Conservation (phyloP, 1,284 basidiomycete species). For the Malassezia dermatis region DNA sequence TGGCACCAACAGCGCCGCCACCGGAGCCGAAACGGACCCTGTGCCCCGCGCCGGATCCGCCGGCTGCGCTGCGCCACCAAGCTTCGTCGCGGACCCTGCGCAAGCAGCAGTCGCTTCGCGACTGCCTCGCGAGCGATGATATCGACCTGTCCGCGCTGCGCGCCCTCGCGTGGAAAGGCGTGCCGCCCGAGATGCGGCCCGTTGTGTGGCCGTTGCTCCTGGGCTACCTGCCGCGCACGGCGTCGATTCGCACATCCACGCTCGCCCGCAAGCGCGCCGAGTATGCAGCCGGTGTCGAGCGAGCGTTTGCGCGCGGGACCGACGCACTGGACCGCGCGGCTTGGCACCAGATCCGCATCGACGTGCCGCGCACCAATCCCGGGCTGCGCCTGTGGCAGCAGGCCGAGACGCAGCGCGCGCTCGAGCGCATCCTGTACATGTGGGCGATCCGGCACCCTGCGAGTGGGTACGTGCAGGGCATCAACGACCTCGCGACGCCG, state of each 20-base stretch:
- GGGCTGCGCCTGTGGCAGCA: conserved; percentile 45
- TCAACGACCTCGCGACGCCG: conserved; percentile 47
- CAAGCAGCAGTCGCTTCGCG: conserved; percentile 27
- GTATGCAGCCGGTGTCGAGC: conserved; percentile 75
- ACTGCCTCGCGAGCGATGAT: conserved; percentile 33
- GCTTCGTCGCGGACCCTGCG: conserved; percentile 24
- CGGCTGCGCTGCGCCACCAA: conserved; percentile 14
- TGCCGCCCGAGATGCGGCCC: conserved; percentile 75
- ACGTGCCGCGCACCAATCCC: conserved; percentile 46
- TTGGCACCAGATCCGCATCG: conserved; percentile 47
- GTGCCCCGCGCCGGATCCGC: conserved; percentile 1
- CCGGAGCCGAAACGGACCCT: conserved; percentile 12
- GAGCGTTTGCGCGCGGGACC: conserved; percentile 69
- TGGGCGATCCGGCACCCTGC: conserved; percentile 47
- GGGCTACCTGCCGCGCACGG: conserved; percentile 71
- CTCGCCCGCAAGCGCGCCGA: conserved; percentile 81
- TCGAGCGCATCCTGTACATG: conserved; percentile 46
- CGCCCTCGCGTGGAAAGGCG: conserved; percentile 88
- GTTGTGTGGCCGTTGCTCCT: conserved; percentile 89
- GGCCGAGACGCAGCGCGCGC: conserved; percentile 37
- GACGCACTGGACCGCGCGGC: conserved; percentile 37
- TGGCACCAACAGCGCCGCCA: conserved; percentile 7
- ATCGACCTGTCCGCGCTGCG: conserved; percentile 59
- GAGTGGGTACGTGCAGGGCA: conserved; percentile 47
- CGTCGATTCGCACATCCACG: conserved; percentile 64